Conservation (phyloP, 2,329 filamentous ascomycete genomes). For the Penicillium sclerotigenum region DNA sequence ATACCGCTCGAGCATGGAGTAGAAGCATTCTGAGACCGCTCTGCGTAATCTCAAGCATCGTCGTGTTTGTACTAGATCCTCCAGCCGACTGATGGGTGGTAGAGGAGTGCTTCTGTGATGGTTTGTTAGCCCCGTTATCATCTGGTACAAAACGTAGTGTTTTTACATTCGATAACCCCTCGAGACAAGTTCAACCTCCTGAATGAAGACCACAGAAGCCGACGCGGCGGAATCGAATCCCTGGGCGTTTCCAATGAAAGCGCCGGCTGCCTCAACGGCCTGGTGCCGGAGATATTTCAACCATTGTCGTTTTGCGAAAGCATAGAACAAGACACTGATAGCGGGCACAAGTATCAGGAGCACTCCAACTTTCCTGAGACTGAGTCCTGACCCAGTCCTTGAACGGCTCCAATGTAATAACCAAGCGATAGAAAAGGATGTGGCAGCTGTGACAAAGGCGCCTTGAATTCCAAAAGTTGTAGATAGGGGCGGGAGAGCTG, state of each 20-base stretch:
- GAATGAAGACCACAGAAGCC: conserved; percentile 75
- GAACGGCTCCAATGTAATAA: conserved; percentile 68
- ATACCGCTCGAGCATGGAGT: conserved; percentile 67
- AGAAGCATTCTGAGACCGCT: conserved; percentile 67
- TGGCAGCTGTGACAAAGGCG: conserved; percentile 61
- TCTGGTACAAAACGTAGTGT: neutral
- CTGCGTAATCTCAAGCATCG: conserved; percentile 78
- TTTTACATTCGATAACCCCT: conserved; percentile 80
- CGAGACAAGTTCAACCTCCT: conserved; percentile 93
- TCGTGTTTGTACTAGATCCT: conserved; percentile 74
- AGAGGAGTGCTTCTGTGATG: conserved; percentile 71
- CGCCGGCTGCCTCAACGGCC: conserved; percentile 65
- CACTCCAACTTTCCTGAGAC: conserved; percentile 40
- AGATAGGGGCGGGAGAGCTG: conserved; percentile 34
- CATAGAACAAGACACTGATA: conserved; percentile 60
- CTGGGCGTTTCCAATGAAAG: conserved; percentile 71
- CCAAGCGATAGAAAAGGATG: conserved; percentile 62
- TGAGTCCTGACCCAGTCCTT: conserved; percentile 49
- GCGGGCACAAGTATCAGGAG: conserved; percentile 48
- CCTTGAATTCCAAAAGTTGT: conserved; percentile 59
- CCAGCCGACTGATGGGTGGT: conserved; percentile 86
- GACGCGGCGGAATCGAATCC: conserved; percentile 75
- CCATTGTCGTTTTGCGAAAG: conserved; percentile 75
- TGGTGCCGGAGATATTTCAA: conserved; percentile 73
- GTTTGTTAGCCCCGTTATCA: conserved; percentile 15